These are phyloP conservation scores for Rosellinia necatrix DNA, from an alignment of 2,329 filamentous ascomycete species.

Conservation along the genomic window DNA sequence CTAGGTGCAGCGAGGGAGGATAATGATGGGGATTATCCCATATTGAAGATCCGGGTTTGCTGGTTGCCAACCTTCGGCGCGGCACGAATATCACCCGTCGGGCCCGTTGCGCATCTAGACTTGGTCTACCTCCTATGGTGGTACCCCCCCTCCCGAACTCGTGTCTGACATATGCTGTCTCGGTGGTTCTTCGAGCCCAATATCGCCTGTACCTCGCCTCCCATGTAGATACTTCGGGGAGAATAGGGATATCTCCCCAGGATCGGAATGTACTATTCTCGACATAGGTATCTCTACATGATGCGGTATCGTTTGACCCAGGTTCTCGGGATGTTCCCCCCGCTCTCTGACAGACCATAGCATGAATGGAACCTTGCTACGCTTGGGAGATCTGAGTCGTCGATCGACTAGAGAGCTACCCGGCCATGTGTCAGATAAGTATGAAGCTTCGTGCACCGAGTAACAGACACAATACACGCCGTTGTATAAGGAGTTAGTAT, in stretches of 20 bases:
- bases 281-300: neutral
- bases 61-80: neutral
- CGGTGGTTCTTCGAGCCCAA: neutral
- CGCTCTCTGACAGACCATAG: neutral
- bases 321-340: slow-evolving; percentile 1
- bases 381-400: slow-evolving; percentile 15
- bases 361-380: slow-evolving; percentile 5
- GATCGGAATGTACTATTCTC: neutral
- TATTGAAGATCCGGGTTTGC: neutral
- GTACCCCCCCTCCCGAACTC: neutral
- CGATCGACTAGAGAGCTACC: slow-evolving; percentile 20
- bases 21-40: neutral
- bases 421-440: slow-evolving; percentile 8
- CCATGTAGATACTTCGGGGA: slow-evolving; percentile 4
- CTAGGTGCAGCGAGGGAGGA: neutral
- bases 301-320: slow-evolving; percentile 4
- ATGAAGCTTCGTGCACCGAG: no score
- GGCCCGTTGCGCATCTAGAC: neutral
- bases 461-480: no score
- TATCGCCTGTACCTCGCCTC: neutral
- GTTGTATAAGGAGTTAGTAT: no score
- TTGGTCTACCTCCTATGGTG: neutral
- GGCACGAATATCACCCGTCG: neutral
- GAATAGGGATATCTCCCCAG: neutral
- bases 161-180: slow-evolving; percentile 11